These are phyloP conservation scores for Coprinopsis cinerea DNA, from an alignment of 768 basidiomycete genomes.

Conservation along the genomic window DNA sequence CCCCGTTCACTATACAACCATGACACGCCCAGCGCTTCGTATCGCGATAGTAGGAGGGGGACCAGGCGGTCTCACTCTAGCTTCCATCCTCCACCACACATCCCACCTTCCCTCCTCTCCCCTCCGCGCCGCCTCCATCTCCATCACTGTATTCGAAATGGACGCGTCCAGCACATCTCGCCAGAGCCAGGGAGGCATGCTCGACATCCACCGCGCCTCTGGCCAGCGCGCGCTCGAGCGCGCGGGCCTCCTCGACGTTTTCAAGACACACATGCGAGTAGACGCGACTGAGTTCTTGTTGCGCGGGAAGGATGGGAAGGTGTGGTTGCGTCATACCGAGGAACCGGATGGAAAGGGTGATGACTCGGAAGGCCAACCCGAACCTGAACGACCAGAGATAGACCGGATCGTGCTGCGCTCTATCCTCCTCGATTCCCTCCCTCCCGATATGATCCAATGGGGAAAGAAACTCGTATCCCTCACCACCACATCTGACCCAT, in stretches of 20 bases:
- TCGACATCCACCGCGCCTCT: conserved; percentile 22
- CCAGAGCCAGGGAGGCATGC: conserved; percentile 20
- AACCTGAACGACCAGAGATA: conserved; percentile 19
- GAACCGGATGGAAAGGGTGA: conserved; percentile 1
- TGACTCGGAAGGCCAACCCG: neutral
- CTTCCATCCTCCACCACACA: neutral
- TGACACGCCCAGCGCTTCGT: too few species aligned
- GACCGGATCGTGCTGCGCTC: conserved; percentile 19
- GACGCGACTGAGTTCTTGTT: conserved; percentile 16
- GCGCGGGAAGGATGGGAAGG: conserved; percentile 13
- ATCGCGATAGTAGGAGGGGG: neutral
- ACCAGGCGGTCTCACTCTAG: neutral
- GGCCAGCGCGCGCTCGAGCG: conserved; percentile 20
- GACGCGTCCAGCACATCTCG: conserved; percentile 17
- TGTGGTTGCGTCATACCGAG: conserved; percentile 2
- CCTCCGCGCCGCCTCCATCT: too few species aligned
- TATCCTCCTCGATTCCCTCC: conserved; percentile 21
- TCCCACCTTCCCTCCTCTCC: too few species aligned
- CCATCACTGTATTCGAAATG: conserved; percentile 19
- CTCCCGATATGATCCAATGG: conserved; percentile 17
- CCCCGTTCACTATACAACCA: too few species aligned
- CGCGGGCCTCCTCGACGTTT: conserved; percentile 20
- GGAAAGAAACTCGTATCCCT: conserved; percentile 15
- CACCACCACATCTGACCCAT: neutral
- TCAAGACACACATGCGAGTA: conserved; percentile 16